phyloP scores from a whole-genome alignment of 768 basidiomycete species.

The Baorangia bicolor region DNA sequence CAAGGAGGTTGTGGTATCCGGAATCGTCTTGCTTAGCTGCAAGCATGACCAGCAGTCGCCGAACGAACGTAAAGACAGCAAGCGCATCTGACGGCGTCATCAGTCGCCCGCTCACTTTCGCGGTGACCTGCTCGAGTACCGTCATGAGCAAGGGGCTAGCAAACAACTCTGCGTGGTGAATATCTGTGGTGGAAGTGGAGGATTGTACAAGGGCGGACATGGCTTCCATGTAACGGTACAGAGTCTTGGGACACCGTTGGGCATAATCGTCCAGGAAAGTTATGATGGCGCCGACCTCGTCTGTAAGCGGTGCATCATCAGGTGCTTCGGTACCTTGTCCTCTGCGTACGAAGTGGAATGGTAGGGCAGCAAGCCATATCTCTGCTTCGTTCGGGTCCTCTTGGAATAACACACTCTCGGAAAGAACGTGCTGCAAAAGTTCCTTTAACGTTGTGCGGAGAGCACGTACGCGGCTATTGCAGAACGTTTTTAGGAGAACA shows the following conservation, averaged over 20 bases:
- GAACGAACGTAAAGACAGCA: conserved; percentile 59
- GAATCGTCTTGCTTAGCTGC: conserved; percentile 52
- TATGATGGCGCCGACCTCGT: conserved; percentile 57
- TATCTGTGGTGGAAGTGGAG: background rate
- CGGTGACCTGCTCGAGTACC: conserved; percentile 71
- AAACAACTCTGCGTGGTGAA: conserved; percentile 31
- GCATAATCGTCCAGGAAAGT: conserved; percentile 85
- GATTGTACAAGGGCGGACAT: conserved; percentile 38
- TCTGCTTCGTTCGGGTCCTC: conserved; percentile 68
- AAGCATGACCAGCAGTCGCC: conserved; percentile 61
- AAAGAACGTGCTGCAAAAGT: conserved; percentile 66
- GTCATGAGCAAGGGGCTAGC: conserved; percentile 82
- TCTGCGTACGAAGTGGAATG: conserved; percentile 38
- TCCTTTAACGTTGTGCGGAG: conserved; percentile 49
- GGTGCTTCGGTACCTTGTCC: conserved; percentile 41
- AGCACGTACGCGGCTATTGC: conserved; percentile 47
- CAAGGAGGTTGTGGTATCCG: conserved; percentile 33
- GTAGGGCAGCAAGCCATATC: conserved; percentile 72
- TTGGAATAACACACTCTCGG: conserved; percentile 75
- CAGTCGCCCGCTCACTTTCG: conserved; percentile 58
- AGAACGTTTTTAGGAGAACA: conserved; percentile 67
- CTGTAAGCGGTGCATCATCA: conserved; percentile 51
- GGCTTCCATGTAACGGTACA: conserved; percentile 84
- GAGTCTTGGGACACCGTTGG: conserved; percentile 76
- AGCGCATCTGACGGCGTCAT: conserved; percentile 61